Percentiles rank a stretch among this genome's conserved stretches.
These are phyloP conservation scores for Elaeagnus macrophylla DNA, from an alignment of 306 rosid species.

Conservation along the genomic window DNA sequence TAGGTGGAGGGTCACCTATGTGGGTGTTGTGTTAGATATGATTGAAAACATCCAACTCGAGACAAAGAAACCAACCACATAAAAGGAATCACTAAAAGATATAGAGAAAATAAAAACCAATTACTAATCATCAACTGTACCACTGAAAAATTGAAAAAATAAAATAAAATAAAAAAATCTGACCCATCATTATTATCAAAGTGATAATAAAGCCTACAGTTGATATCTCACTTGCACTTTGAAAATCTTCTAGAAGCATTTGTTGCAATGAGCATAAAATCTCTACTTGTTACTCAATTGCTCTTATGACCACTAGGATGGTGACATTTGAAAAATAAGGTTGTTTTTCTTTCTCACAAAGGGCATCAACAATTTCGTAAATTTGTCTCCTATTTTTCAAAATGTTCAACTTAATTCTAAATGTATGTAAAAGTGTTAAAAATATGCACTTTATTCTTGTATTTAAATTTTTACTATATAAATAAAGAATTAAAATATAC, in stretches of 20 bases:
- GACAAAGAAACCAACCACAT: constrained; percentile 7
- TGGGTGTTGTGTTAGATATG: constrained; percentile 12
- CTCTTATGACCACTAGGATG: constrained; percentile 23
- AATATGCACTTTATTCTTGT: no score
- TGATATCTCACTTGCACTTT: constrained; percentile 8
- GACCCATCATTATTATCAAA: constrained; percentile 42
- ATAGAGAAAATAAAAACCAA: constrained; percentile 10
- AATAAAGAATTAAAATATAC: no score
- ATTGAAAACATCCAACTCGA: constrained; percentile 26
- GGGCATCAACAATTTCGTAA: neutral
- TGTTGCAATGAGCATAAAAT: constrained; percentile 17
- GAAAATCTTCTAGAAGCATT: constrained; percentile 55
- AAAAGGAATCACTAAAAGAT: constrained; percentile 13
- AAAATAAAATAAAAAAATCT: constrained; percentile 18
- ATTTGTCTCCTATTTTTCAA: neutral
- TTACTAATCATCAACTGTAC: constrained; percentile 18
- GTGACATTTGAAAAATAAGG: constrained; percentile 35
- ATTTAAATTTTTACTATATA: no score
- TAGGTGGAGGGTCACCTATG: constrained; percentile 33
- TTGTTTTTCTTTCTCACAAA: neutral
- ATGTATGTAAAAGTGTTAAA: no score
- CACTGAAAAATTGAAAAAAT: neutral
- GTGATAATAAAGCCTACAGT: constrained; percentile 17
- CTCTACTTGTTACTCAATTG: constrained; percentile 37
- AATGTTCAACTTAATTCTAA: neutral